Evolutionary conservation across 441 rosid genomes (phyloP), one percentile per base, ranked within the genome.

Genomic region (Arabidopsis hybrid): DNA sequence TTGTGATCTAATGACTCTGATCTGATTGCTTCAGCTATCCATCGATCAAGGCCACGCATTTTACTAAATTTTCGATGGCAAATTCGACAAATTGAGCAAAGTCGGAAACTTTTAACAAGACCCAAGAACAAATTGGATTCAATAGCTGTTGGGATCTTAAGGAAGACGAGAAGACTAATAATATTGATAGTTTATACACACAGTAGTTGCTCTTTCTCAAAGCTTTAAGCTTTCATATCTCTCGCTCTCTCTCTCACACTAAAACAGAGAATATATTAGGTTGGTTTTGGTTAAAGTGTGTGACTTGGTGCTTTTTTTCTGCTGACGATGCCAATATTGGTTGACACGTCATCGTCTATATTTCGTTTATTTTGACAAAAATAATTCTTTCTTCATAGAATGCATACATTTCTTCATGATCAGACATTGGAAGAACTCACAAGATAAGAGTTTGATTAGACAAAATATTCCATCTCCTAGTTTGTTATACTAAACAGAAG

Each of bases 21-120:
- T 69, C 78, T 82, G 79, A 78, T 47, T 53, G 77, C 64, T 17
- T 81, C 76, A 47, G 75, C 65, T 72, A 81, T 71, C 74, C 76
- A 82, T 39, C 78, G 76, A 82, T 83, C 90, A 67, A 73, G 73
- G 5, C 81, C 76, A 80, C 77, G 73, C 95, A 88, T 93, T 83
- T 4, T 46, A 65, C 52, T n/a, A 34, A 35, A 11, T 14, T 58
- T 74, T 5, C 21, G n/a, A 58, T 29, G 26, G 75, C 2, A 12
- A 31, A 14, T 4, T 67, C 65, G 63, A 51, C 66, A 59, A 14
- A 67, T 65, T 17, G 8, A 39, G 35, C 31, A 78, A 69, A 17
- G 26, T 2, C 31, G 14, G 50, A 69, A 78, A 67, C 59, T 60
- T 67, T 73, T 4, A 38, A 29, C 60, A 67, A 6, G 51, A 67